Evolutionary conservation across 139 green algal species (phyloP).

Genomic region (Tetradesmus obliquus): DNA sequence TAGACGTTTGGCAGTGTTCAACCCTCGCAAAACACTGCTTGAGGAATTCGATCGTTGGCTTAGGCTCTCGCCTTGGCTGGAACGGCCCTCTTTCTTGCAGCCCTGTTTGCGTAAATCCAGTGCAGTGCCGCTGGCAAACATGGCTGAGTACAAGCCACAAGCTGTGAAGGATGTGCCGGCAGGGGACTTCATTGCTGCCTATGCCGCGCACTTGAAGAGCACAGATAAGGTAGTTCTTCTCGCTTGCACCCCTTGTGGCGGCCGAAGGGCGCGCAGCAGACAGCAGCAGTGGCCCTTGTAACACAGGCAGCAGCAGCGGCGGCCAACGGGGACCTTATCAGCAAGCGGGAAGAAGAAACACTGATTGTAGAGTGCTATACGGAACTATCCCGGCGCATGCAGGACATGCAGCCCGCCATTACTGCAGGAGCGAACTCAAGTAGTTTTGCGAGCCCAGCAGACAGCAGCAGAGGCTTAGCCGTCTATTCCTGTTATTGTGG

Average conservation of each 20-base stretch:
- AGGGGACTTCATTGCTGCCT: constrained; percentile 92
- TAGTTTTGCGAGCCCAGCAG: neutral
- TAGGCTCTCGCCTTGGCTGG: neutral
- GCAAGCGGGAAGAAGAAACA: neutral
- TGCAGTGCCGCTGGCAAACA: constrained; percentile 44
- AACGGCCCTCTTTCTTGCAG: constrained; percentile 21
- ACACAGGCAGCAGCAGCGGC: constrained; percentile 7
- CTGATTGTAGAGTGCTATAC: neutral
- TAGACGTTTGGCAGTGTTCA: neutral
- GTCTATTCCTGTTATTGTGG: neutral
- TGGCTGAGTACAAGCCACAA: constrained; percentile 63
- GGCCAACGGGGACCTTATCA: neutral
- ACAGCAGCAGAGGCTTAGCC: neutral
- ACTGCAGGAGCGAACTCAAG: neutral
- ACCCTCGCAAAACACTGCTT: neutral
- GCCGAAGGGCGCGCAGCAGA: neutral
- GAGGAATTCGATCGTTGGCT: neutral
- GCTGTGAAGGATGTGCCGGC: constrained; percentile 88
- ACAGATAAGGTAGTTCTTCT: constrained; percentile 91
- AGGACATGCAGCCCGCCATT: neutral
- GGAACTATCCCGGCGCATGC: neutral
- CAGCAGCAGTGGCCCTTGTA: constrained; percentile 15
- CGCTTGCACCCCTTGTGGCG: neutral
- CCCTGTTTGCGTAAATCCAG: neutral
- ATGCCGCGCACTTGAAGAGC: constrained; percentile 95